Evolutionary conservation across 306 rosid genomes (phyloP), one percentile per base, ranked within the genome.

Genomic region (Abrus precatorius): DNA sequence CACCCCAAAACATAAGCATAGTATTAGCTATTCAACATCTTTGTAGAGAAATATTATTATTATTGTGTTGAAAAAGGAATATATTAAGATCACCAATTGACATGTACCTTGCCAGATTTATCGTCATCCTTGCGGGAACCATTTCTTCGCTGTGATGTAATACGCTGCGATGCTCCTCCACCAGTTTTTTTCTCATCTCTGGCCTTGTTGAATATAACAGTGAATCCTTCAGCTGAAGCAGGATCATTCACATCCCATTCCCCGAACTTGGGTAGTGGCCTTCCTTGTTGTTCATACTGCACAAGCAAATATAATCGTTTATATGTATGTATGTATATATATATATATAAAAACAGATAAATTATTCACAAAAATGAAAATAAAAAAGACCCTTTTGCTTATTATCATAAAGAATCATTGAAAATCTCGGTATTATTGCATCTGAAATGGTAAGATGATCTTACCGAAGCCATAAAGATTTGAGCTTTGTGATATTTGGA

Each of bases 201-300:
- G 28, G 97, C 98, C 80, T 89, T 86, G 87, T 91, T 86, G 89
- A 95, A 95, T 70, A 95, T 91, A 53, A 92, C 89, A 0, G 97
- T 90, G 67, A 87, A 92, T 76, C 97, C 97, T 62, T 92, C 95
- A 5, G 97, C 95, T 32, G 97, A 83, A 12, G 97, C 92, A 5
- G 98, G 98, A 80, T 95, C 87, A 14, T 91, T 92, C 80, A 87
- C 97, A 76, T 95, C 98, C 97, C 98, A 92, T 60, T 95, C 97
- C 45, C 98, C 98, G 47, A 91, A 95, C 77, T 95, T 94, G 8
- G 97, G 97, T 53, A 92, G 80, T 53, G 95, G 81, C 76, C 62
- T 86, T 32, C 85, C 85, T 7, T 77, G 80, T 9, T 88, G 73
- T 30, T 90, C 90, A 77, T 77, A 72, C 93, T 92, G 84, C 87